Evolutionary conservation across 169 alveolate genomes (phyloP), one percentile per base, ranked within the genome.

Genomic region (Eimeria praecox): DNA sequence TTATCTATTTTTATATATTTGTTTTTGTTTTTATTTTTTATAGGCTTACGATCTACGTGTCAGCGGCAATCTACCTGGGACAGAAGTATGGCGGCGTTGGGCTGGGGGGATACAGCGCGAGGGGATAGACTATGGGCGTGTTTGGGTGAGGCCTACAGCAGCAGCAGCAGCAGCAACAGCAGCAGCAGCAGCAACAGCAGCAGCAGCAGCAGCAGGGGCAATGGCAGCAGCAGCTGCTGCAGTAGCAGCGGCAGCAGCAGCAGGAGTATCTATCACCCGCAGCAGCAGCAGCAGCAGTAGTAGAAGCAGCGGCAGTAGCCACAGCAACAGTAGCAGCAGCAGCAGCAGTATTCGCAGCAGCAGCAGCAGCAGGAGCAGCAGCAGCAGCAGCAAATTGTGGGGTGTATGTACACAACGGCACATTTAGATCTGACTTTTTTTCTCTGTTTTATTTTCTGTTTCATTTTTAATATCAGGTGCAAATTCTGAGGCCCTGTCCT

Each of bases 31-130:
- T 59, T 59, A n/a, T 59, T 1, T 0, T 77, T 22, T 3, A 20
- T 42, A 82, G 90, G 90, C 90, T 12, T 82, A 82, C 90, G 90
- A 82, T 46, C 56, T 82, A 10, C 66, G 90, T 3, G 90, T 82
- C 33, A 82, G 90, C 90, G 90, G 90, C 52, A 33, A 16, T 27
- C 71, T 82, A 18, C 90, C 90, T 12, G 16, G 42, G 3, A 46
- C 24, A 64, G 90, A 20, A 20, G n/a, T 82, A 0, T 82, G 90
- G 90, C 66, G 90, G 46, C 73, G 27, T 22, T 82, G 90, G 90
- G 90, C 90, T 27, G 2, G 22, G 38, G 90, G 90, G 12, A 49
- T 82, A 8, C 44, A 38, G n/a, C n/a, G 42, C 12, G 73, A 52
- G 2, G 90, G 90, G 14, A 38, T 82, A 9, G 73, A 82, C 69